Base-by-base conservation (phyloP, 805 yeast species). In the Maudiozyma barnettii region DNA sequence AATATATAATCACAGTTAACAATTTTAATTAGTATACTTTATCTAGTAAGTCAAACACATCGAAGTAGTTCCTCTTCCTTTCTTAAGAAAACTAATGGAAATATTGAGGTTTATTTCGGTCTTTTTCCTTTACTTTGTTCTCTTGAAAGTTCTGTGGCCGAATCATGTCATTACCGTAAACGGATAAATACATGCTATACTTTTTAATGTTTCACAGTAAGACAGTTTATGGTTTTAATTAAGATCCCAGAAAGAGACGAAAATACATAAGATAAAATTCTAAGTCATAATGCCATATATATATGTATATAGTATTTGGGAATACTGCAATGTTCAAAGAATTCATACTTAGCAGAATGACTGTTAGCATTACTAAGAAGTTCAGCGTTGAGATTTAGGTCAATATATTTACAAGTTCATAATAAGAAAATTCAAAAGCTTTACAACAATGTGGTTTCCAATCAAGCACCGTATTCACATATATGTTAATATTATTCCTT, bases 401-500 rank as follows among this genome's bases (percentile, higher is more conserved):
- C 8, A 4, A 26, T 16, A 4, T 18, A 33, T n/a, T 6, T 33
- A n/a, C 36, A 33, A 14, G 36, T 14, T 13, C 2, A 33, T 5
- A 33, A 33, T n/a, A 33, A 14, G 13, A 9, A 33, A 33, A 16
- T 6, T 6, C 30, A 26, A 26, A 26, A 23, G 8, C 8, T 23
- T 26, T 26, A 9, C 4, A 26, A 26, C 8, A 26, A 33, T 33
- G 36, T 8, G 9, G 9, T 33, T 33, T 14, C 18, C 36, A 14
- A 33, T 31, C 7, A 30, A 41, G 12, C 12, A n/a, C 1, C 23
- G 37, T n/a, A 30, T 13, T 23, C 46, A 57, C 38, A 53, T 63
- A n/a, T 64, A 57, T 48, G 52, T 46, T 49, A 52, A 59, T 49
- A 49, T 59, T 4, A 43, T 49, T 14, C 26, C 50, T 1, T 37